phyloP scores from a whole-genome alignment of 495 filamentous ascomycete genomes.

The Jackrogersella multiformis region DNA sequence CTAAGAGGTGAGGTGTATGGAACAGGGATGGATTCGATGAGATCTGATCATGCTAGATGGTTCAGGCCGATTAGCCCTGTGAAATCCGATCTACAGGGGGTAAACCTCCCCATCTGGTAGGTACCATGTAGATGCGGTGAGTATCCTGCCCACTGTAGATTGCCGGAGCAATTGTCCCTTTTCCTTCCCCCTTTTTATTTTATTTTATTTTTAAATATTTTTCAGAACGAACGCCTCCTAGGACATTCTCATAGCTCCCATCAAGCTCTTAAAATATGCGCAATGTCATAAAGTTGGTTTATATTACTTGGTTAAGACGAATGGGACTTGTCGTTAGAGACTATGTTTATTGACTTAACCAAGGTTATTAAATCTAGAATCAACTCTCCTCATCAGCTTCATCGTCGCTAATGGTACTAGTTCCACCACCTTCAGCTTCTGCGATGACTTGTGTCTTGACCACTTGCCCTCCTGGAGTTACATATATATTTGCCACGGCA shows the following conservation, averaged over 20 bases:
- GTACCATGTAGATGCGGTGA: too few species aligned
- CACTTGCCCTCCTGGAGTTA: conserved; percentile 57
- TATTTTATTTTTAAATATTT: too few species aligned
- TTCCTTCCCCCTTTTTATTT: too few species aligned
- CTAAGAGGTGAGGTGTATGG: too few species aligned
- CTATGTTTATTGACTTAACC: background rate
- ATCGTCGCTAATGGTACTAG: conserved; percentile 58
- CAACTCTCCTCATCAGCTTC: conserved; percentile 24
- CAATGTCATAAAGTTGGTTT: too few species aligned
- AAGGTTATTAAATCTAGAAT: background rate
- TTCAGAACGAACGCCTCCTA: too few species aligned
- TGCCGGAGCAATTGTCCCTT: too few species aligned
- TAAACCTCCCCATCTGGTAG: too few species aligned
- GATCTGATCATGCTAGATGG: background rate
- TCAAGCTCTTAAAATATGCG: too few species aligned
- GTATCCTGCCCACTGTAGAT: too few species aligned
- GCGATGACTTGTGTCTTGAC: conserved; percentile 60
- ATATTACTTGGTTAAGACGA: background rate
- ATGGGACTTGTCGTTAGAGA: background rate
- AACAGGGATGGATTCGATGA: background rate
- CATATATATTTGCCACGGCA: conserved; percentile 58
- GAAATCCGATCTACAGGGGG: background rate
- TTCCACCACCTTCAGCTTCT: conserved; percentile 61
- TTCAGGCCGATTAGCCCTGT: background rate
- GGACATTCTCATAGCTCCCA: too few species aligned